Evolutionary conservation across 306 rosid species (phyloP).

Genomic region (Acmispon strigosus): DNA sequence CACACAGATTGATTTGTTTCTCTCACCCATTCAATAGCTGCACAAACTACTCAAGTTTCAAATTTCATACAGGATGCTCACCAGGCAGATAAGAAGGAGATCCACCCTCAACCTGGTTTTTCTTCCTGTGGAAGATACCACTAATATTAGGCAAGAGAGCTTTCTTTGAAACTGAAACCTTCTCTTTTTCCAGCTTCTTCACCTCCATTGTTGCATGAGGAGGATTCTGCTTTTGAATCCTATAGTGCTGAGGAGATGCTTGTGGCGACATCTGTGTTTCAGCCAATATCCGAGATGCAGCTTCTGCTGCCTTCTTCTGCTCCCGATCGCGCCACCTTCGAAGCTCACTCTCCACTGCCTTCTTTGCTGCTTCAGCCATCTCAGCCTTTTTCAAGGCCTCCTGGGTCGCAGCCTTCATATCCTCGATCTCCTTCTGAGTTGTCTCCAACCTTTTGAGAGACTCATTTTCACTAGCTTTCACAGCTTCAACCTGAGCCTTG

Average conservation of each 20-base stretch:
- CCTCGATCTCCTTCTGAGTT: slow-evolving; percentile 71
- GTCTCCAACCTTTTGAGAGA: slow-evolving; percentile 57
- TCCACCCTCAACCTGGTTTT: slow-evolving; percentile 77
- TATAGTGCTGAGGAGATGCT: slow-evolving; percentile 66
- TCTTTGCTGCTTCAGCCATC: slow-evolving; percentile 97
- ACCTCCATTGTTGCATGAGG: slow-evolving; percentile 36
- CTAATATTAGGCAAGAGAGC: slow-evolving; percentile 62
- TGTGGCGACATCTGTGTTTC: slow-evolving; percentile 53
- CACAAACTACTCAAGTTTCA: slow-evolving; percentile 26
- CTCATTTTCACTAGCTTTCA: slow-evolving; percentile 94
- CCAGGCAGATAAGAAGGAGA: slow-evolving; percentile 95
- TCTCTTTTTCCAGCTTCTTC: slow-evolving; percentile 56
- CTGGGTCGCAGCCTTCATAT: slow-evolving; percentile 59
- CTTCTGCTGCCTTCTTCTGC: slow-evolving; percentile 87
- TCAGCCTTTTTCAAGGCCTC: slow-evolving; percentile 75
- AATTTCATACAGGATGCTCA: slow-evolving; percentile 53
- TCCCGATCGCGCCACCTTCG: slow-evolving; percentile 88
- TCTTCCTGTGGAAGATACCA: slow-evolving; percentile 71
- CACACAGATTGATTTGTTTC: slow-evolving; percentile 43
- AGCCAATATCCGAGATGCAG: slow-evolving; percentile 76
- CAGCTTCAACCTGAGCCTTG: slow-evolving; percentile 95
- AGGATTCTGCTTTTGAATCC: slow-evolving; percentile 50
- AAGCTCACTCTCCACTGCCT: slow-evolving; percentile 85
- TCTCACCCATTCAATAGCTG: slow-evolving; percentile 38
- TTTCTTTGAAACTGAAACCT: slow-evolving; percentile 62